Conservation (phyloP, 768 basidiomycete species). For the Russula vinacea region DNA sequence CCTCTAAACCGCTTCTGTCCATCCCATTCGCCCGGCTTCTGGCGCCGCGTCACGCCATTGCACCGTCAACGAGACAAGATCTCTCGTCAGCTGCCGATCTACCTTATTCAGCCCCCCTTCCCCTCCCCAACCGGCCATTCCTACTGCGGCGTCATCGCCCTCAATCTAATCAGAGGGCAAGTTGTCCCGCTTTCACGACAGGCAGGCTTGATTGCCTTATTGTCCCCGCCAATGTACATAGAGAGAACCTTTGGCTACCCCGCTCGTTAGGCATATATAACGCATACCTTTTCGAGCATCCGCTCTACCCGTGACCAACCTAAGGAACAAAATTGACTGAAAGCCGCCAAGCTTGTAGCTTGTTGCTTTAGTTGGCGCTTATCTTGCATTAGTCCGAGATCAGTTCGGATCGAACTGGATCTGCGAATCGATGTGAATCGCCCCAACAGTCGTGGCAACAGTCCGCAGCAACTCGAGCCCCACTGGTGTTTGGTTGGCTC, state of each 20-base stretch:
- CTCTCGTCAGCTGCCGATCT: conserved; percentile 13
- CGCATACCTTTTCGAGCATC: background rate
- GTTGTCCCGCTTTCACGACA: background rate
- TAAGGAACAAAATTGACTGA: background rate
- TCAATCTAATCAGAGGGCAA: background rate
- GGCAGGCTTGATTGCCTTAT: background rate
- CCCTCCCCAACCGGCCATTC: background rate
- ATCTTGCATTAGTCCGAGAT: background rate
- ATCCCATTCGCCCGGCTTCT: background rate
- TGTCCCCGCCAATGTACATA: background rate
- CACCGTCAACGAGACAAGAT: background rate
- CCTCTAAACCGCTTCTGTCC: conserved; percentile 13
- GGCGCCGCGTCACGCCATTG: conserved; percentile 18
- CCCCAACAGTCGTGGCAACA: background rate
- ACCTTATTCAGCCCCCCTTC: conserved; percentile 5
- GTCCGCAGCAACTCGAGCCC: background rate
- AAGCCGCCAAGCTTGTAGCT: conserved; percentile 20
- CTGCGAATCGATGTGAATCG: background rate
- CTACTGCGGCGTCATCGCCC: background rate
- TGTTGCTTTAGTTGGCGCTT: conserved; percentile 22
- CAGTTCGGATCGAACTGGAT: background rate
- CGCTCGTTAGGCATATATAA: conserved; percentile 1
- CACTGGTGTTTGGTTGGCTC: background rate
- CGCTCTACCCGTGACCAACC: conserved; percentile 4
- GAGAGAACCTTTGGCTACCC: background rate